Evolutionary conservation across 2,329 filamentous ascomycete species (phyloP), one percentile per base, ranked within the genome.

Genomic region (Aspergillus niger): DNA sequence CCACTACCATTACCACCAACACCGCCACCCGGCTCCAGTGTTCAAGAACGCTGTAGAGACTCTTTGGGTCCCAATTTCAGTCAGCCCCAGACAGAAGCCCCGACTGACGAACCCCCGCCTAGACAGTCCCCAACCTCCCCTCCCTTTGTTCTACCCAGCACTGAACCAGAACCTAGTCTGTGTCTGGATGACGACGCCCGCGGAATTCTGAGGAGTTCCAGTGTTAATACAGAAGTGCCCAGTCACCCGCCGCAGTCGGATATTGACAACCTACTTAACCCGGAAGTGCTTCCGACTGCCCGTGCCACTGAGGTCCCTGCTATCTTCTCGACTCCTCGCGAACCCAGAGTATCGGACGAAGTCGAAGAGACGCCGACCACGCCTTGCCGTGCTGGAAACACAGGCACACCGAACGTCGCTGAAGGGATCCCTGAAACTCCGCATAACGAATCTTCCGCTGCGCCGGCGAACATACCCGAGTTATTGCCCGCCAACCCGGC

Each of bases 271-370:
- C 26, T 3, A 32, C 15, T 17, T 30, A 8, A 32, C 47, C 13
- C 26, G 15, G 47, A 28, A 20, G 47, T 17, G 26, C 5, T n/a
- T 8, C 15, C 24, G 8, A 50, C n/a, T 17, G 13, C 26, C 11
- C 8, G 22, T 44, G 55, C 65, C n/a, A 65, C 68, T 56, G 63
- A 63, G 43, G 60, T 61, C 44, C 60, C 22, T 8, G 47, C 62
- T 17, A 55, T 20, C 57, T 20, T 32, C 13, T 38, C 63, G 2
- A 68, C 67, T 50, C 63, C 66, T 8, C 17, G 48, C 8, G 58
- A 66, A 48, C 63, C 59, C 57, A 53, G 36, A 50, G 63, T 68
- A 30, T 59, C 65, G 7, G 61, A 47, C 5, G 66, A 68, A 58
- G 48, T 57, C 17, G 36, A 55, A 58, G 55, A 59, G 15, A 28